Evolutionary conservation across 2,329 filamentous ascomycete species (phyloP).

Genomic region (Parafenestella ontariensis): DNA sequence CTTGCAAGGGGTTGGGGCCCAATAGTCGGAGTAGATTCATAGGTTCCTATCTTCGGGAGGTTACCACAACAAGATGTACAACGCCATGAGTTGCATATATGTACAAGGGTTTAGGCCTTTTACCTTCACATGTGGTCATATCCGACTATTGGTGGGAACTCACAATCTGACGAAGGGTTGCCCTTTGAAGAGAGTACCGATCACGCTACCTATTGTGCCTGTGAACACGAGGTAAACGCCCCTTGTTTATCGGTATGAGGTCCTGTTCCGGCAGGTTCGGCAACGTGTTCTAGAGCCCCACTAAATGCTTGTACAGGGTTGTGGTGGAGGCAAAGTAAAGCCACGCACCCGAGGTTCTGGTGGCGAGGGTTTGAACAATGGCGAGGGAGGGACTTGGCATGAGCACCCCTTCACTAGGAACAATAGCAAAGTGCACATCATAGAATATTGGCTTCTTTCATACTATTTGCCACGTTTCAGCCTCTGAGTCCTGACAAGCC

Average conservation of each 20-base stretch:
- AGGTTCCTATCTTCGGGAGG: no score
- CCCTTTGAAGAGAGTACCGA: neutral
- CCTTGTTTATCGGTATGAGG: neutral
- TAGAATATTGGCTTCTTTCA: conserved; percentile 3
- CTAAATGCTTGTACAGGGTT: neutral
- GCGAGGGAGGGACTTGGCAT: neutral
- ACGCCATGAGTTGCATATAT: no score
- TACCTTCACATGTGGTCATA: no score
- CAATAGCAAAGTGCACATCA: conserved; percentile 30
- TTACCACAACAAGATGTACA: no score
- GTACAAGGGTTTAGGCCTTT: no score
- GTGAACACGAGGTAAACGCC: neutral
- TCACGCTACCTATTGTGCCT: neutral
- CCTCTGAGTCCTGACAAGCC: neutral
- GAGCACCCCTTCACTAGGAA: conserved; percentile 9
- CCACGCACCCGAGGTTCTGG: neutral
- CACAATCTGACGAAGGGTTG: neutral
- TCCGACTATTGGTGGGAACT: neutral
- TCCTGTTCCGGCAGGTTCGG: neutral
- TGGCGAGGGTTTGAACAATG: neutral
- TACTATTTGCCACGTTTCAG: neutral
- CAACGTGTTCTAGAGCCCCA: neutral
- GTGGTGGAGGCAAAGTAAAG: conserved; percentile 6
- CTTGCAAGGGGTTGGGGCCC: no score
- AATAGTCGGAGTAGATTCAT: no score